Base-by-base conservation (phyloP, 192 early-diverging fungal species). In the Coemansia umbellata region DNA sequence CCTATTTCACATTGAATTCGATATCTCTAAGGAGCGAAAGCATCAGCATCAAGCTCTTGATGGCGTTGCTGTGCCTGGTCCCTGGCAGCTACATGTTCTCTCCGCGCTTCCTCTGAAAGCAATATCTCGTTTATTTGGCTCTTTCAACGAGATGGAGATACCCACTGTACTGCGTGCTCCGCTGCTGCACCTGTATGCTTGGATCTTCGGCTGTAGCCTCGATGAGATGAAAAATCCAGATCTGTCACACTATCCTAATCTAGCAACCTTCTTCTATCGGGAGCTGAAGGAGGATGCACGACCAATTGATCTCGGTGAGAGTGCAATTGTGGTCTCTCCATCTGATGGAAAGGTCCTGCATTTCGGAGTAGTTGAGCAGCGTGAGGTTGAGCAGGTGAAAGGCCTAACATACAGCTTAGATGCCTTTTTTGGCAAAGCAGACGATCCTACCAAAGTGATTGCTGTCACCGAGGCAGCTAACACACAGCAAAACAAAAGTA, bases 191-290 rank as follows among this genome's bases (percentile, higher is more conserved):
- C 30, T 87, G 2, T 99, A 99, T 53, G 84, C 88, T 15, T 84
- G 80, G 69, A 61, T 89, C 13, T 99, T 95, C 71, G 85, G 84
- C 41, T 97, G 94, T 72, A 89, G 93, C 51, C 66, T 99, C 31
- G 90, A 89, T 18, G 97, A 99, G 69, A 95, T 97, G 88, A 85
- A 84, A 37, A 87, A 92, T 24, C 81, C 87, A 0, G 84, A 90
- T 61, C 63, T 98, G 19, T 77, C 65, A 3, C 65, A 78, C 10
- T 99, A 95, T 60, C 82, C 83, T 14, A 96, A 95, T 63, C 58
- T 99, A 18, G 82, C 86, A 10, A 77, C 82, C 6, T 99, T 99
- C 74, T 99, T 99, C 55, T 99, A 97, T 60, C 83, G 97, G 28
- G 83, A 86, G 58, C 69, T 98, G 23, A 87, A 88, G 44, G 82